Conservation (phyloP, 768 basidiomycete genomes). For the Cystofilobasidium ferigula region DNA sequence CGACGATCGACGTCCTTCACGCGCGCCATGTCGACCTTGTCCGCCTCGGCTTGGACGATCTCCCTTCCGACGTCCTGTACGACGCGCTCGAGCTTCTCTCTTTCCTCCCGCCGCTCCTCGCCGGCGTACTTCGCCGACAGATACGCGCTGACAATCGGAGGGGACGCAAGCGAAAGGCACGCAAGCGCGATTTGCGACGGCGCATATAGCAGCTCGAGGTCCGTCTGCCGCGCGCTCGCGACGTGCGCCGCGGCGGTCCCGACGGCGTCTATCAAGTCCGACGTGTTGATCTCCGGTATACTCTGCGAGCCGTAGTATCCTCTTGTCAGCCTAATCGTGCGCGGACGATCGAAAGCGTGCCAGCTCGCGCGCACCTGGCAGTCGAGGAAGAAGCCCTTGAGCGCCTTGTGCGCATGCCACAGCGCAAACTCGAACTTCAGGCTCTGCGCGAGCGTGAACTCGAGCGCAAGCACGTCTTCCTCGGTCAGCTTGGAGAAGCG, state of each 20-base stretch:
- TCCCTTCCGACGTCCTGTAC: constrained; percentile 39
- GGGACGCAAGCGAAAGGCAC: constrained; percentile 55
- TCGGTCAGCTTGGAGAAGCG: constrained; percentile 71
- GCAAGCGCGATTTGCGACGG: constrained; percentile 90
- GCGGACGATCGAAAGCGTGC: neutral
- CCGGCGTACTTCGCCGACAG: constrained; percentile 26
- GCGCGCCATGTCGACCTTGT: constrained; percentile 60
- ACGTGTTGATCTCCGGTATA: neutral
- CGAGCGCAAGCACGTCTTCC: constrained; percentile 80
- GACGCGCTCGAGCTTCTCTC: constrained; percentile 50
- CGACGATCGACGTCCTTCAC: constrained; percentile 83
- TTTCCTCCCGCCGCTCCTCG: constrained; percentile 26
- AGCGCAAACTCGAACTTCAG: constrained; percentile 87
- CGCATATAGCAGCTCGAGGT: constrained; percentile 79
- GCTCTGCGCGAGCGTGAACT: constrained; percentile 91
- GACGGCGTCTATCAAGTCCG: constrained; percentile 43
- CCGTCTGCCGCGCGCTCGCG: constrained; percentile 72
- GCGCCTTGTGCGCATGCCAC: constrained; percentile 32
- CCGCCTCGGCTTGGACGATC: constrained; percentile 41
- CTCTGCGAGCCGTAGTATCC: neutral
- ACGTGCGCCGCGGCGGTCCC: constrained; percentile 57
- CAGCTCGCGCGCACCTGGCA: constrained; percentile 52
- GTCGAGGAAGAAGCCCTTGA: constrained; percentile 58
- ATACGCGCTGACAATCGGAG: constrained; percentile 56
- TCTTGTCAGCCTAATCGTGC: no score